Percentiles rank a stretch among this genome's conserved stretches.
Evolutionary conservation across 2,329 filamentous ascomycete genomes (phyloP).

Genomic region (Botryotinia convoluta): DNA sequence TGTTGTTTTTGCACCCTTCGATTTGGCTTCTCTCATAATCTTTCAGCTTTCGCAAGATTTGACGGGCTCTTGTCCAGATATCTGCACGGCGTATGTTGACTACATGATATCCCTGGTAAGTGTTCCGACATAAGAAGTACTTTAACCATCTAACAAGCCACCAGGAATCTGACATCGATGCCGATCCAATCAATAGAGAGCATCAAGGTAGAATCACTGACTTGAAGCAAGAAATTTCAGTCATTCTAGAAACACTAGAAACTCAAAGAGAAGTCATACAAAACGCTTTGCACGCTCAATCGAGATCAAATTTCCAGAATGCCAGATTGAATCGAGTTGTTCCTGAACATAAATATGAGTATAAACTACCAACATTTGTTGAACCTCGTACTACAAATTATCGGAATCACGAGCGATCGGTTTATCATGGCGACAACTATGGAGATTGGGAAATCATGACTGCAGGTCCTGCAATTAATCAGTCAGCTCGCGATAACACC

Average conservation of each 20-base stretch:
- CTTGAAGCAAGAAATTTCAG: conserved; percentile 30
- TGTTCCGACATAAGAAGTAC: not conserved
- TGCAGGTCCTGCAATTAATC: not conserved
- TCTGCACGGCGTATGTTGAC: conserved; percentile 26
- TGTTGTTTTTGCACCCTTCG: conserved; percentile 26
- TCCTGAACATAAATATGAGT: not conserved
- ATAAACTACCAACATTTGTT: not conserved
- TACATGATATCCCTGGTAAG: conserved; percentile 28
- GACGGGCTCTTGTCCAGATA: conserved; percentile 23
- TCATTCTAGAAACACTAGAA: conserved; percentile 28
- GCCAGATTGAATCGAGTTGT: not conserved
- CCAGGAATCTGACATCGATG: conserved; percentile 28
- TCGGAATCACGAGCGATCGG: not conserved
- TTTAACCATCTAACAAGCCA: not conserved
- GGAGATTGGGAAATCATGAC: not conserved
- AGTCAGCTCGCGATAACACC: conserved; percentile 6
- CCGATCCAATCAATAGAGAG: conserved; percentile 27
- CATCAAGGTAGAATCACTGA: conserved; percentile 29
- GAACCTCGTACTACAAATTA: not conserved
- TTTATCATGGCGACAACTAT: not conserved
- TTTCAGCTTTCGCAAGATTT: conserved; percentile 26
- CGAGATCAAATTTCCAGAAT: not conserved
- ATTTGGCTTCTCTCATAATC: conserved; percentile 27
- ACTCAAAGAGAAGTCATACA: conserved; percentile 22
- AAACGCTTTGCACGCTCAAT: not conserved